phyloP scores from a whole-genome alignment of 1,284 basidiomycete species.

The Apiotrichum siamense region DNA sequence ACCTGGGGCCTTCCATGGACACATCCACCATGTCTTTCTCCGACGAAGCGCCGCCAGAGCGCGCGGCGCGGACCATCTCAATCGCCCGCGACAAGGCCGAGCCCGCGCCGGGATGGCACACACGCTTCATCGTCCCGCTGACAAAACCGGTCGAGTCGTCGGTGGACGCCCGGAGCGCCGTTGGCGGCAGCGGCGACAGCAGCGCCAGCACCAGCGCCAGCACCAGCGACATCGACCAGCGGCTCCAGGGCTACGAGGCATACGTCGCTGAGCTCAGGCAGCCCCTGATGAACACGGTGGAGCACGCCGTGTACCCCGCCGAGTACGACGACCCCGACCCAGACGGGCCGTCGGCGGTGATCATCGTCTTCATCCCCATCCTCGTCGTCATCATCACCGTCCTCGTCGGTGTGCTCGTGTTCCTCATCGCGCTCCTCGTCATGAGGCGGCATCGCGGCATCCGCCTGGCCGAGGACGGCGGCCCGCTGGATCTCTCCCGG shows the following conservation, averaged over 20 bases:
- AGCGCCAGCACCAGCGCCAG: not conserved
- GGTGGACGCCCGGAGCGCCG: not conserved
- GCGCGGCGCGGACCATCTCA: constrained; percentile 9
- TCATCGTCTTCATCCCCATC: constrained; percentile 59
- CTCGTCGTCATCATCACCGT: constrained; percentile 88
- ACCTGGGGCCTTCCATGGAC: constrained; percentile 18
- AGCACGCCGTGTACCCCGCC: not conserved
- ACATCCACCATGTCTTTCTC: constrained; percentile 30
- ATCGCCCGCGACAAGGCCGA: constrained; percentile 4
- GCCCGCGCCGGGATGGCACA: constrained; percentile 26
- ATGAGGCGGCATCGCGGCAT: constrained; percentile 74
- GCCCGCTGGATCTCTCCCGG: constrained; percentile 86
- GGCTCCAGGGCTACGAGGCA: not conserved
- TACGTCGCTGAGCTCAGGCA: not conserved
- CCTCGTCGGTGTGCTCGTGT: constrained; percentile 82
- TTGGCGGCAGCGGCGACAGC: not conserved
- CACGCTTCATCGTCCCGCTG: constrained; percentile 25
- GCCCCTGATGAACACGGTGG: not conserved
- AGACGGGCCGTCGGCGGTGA: constrained; percentile 30
- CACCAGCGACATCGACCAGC: not conserved
- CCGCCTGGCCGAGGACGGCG: constrained; percentile 75
- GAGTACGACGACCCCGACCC: not conserved
- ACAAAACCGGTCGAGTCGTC: constrained; percentile 6
- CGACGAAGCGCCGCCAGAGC: constrained; percentile 15
- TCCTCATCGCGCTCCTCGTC: constrained; percentile 78